Evolutionary conservation across 2,329 filamentous ascomycete genomes (phyloP), one percentile per base, ranked within the genome.

Genomic region (Epichloe hybrida): DNA sequence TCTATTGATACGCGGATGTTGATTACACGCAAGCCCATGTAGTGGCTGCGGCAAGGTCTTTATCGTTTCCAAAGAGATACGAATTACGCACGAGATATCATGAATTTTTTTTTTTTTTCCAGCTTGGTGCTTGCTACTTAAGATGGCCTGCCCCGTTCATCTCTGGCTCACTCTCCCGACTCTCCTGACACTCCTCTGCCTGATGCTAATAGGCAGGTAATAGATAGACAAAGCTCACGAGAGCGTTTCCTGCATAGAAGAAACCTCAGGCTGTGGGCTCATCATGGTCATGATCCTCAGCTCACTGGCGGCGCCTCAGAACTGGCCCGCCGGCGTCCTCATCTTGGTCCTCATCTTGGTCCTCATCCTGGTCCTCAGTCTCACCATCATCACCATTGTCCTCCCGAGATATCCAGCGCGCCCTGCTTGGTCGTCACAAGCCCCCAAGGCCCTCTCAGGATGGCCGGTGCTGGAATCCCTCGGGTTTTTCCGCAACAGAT

Each of bases 401-500:
- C 9, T 52, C 27, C 15, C 34, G 11, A 48, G 54, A 31, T 11
- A 50, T 9, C 4, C 9, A 4, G 20, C 8, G 31, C 59, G 61
- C 15, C 56, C 58, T 5, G 45, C 49, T 12, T 54, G 63, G 27
- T 60, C 60, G 12, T 45, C 43, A 5, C 57, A 57, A 8, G 58
- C 63, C 5, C 63, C 62, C 2, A 55, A 45, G 13, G 50, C 57
- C n/a, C 35, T 62, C 20, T 55, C 55, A 46, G 52, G 57, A 7
- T 67, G 58, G 57, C 74, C 74, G 0, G 53, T 77, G 8, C 51
- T 73, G 3, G 74, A 74, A 2, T 63, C 69, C 2, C 51, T 68
- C 27, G 60, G 61, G 0, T 77, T 75, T 63, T 77, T 74, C 64
- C 70, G 69, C 3, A 53, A 64, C 15, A 64, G 74, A 49, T 67